Percentiles rank a stretch among this genome's conserved stretches.
Evolutionary conservation across 2,329 filamentous ascomycete genomes (phyloP).

Genomic region (Lasiodiplodia sp.): DNA sequence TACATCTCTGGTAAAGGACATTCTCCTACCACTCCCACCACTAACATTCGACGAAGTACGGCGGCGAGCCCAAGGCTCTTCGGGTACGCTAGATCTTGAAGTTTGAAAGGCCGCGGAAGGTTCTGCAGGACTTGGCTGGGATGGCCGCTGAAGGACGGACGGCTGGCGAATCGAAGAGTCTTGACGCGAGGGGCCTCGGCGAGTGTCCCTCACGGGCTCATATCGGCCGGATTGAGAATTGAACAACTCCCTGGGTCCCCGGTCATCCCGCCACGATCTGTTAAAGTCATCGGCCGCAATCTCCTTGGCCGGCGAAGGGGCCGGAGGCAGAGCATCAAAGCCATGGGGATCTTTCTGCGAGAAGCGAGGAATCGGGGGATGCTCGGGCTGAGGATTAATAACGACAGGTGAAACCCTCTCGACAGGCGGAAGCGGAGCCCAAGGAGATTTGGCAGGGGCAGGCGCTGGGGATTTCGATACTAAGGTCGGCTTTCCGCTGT

Average conservation of each 20-base stretch:
- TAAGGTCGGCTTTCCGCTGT: conserved; percentile 68
- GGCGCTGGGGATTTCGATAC: conserved; percentile 75
- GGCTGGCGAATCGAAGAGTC: conserved; percentile 76
- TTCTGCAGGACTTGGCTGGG: conserved; percentile 72
- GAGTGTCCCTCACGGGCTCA: conserved; percentile 80
- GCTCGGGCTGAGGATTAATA: conserved; percentile 61
- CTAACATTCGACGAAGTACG: conserved; percentile 92
- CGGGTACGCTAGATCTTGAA: conserved; percentile 71
- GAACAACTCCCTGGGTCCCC: conserved; percentile 78
- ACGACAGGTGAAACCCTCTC: conserved; percentile 77
- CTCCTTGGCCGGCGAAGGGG: conserved; percentile 70
- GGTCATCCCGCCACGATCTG: conserved; percentile 79
- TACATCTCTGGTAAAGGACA: conserved; percentile 59
- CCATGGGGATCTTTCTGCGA: conserved; percentile 63
- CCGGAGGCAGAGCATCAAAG: conserved; percentile 62
- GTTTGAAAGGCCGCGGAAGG: conserved; percentile 89
- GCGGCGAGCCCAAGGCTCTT: conserved; percentile 71
- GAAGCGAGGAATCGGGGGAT: conserved; percentile 56
- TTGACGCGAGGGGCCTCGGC: conserved; percentile 69
- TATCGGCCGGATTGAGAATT: conserved; percentile 96
- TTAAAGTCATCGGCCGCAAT: conserved; percentile 95
- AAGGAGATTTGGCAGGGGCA: conserved; percentile 84
- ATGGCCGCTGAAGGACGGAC: conserved; percentile 77
- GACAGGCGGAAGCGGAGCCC: conserved; percentile 85
- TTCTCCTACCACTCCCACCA: conserved; percentile 71